Evolutionary conservation across 768 basidiomycete genomes (phyloP).

Genomic region (Panaeolus cyanescens): DNA sequence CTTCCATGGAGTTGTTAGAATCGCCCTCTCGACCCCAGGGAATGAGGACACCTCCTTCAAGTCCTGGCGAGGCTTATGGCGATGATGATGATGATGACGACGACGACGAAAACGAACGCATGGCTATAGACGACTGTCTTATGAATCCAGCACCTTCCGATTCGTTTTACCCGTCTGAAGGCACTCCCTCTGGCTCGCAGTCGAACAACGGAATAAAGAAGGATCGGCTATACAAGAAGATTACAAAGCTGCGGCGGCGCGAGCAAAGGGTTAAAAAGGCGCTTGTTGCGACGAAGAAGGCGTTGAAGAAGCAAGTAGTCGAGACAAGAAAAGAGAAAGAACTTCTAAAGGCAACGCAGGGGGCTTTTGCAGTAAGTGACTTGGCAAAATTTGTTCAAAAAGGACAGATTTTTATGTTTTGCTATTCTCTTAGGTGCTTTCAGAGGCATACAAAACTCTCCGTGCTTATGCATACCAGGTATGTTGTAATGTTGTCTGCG

Average conservation of each 20-base stretch:
- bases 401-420: not conserved
- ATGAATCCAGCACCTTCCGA: not conserved
- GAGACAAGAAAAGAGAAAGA: slow-evolving; percentile 25
- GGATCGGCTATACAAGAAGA: no score
- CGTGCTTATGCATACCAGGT: no score
- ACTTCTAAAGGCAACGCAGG: slow-evolving; percentile 10
- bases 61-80: not conserved
- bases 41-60: not conserved
- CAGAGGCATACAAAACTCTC: no score
- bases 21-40: not conserved
- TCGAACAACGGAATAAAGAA: no score
- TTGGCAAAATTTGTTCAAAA: not conserved
- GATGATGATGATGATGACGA: not conserved
- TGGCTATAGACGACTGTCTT: not conserved
- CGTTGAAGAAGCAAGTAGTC: not conserved
- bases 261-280: not conserved
- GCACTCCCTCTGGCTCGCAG: no score
- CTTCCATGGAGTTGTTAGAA: not conserved
- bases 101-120: not conserved
- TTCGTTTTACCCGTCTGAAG: not conserved
- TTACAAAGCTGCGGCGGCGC: not conserved
- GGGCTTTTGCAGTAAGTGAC: not conserved
- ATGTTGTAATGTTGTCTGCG: no score
- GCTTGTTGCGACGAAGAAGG: not conserved
- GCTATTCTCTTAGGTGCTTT: no score